Evolutionary conservation across 164 flowering plant species (phyloP), one percentile per base, ranked within the genome.

Genomic region (Aristolochia fimbriata): DNA sequence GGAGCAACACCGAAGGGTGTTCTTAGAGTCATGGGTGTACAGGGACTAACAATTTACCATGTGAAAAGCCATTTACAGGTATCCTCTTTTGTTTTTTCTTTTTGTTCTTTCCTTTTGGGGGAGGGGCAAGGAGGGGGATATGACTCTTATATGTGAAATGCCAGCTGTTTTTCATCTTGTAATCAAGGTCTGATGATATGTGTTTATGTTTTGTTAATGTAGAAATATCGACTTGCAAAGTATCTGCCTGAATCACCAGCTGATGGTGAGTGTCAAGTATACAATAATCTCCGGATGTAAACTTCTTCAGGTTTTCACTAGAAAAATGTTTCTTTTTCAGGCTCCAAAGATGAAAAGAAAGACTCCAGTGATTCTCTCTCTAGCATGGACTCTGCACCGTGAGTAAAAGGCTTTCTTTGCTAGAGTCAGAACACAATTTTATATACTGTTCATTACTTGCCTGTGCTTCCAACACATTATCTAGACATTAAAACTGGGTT

Each of bases 1-100:
- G 89, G 86, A 65, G 89, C 89, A 51, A 84, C 89, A 46, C 89
- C 89, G 27, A 84, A 84, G 74, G 89, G 89, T 62, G 86, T 84
- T 68, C 65, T 84, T 16, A 76, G 85, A 64, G 83, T 82, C 70
- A 84, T 84, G 89, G 85, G 89, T 52, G 86, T 84, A 52, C 78
- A 86, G 55, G 89, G 89, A 33, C 78, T 84, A 30, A 84, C 89
- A 19, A 84, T 84, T 64, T 84, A 82, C 71, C 89, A 84, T 69
- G 86, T 84, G 57, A 84, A 84, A 69, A 84, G 89, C 75, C 86
- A 84, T 71, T 67, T 84, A 65, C 89, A 84, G 85, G 89, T 84
- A 58, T 43, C 6, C 52, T 27, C 22, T 20, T 48, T 48, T 48
- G 4, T 19, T 15, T 48, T 4, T 4, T 49, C 7, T 49, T 10